phyloP scores from a whole-genome alignment of 2,329 filamentous ascomycete species.

The Nemania diffusa region DNA sequence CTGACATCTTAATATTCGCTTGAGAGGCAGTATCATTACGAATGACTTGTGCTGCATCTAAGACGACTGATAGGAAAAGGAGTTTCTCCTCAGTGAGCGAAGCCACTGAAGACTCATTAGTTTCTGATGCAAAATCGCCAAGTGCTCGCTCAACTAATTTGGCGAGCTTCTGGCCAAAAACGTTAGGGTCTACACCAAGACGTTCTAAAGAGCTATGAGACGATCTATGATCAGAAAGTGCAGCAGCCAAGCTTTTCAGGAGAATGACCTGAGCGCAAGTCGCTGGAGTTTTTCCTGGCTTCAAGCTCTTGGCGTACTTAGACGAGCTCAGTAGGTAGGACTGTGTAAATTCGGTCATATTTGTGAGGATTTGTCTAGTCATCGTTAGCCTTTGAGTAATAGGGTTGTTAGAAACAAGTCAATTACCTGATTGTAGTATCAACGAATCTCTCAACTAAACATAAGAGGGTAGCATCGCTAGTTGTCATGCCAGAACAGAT shows the following conservation, averaged over 20 bases:
- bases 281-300: constrained; percentile 27
- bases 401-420: not conserved
- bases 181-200: constrained; percentile 30
- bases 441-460: constrained; percentile 43
- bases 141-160: constrained; percentile 40
- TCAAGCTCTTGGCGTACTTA: constrained; percentile 39
- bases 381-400: constrained; percentile 31
- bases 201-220: constrained; percentile 28
- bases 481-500: constrained; percentile 39
- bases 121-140: constrained; percentile 38
- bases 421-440: constrained; percentile 46
- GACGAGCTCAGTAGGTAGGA: constrained; percentile 43
- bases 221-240: constrained; percentile 34
- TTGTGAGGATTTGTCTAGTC: constrained; percentile 44
- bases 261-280: constrained; percentile 41
- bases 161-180: constrained; percentile 40
- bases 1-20: constrained; percentile 39
- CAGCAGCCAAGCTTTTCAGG: constrained; percentile 41
- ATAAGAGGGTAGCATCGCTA: constrained; percentile 30
- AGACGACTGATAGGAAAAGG: constrained; percentile 34
- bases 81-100: constrained; percentile 34
- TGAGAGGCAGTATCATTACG: constrained; percentile 25
- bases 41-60: constrained; percentile 43
- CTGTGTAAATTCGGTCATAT: constrained; percentile 39
- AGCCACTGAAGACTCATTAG: constrained; percentile 23